Percentiles rank a stretch among this genome's conserved stretches.
phyloP scores from a whole-genome alignment of 306 rosid species.

The Malus domestica region DNA sequence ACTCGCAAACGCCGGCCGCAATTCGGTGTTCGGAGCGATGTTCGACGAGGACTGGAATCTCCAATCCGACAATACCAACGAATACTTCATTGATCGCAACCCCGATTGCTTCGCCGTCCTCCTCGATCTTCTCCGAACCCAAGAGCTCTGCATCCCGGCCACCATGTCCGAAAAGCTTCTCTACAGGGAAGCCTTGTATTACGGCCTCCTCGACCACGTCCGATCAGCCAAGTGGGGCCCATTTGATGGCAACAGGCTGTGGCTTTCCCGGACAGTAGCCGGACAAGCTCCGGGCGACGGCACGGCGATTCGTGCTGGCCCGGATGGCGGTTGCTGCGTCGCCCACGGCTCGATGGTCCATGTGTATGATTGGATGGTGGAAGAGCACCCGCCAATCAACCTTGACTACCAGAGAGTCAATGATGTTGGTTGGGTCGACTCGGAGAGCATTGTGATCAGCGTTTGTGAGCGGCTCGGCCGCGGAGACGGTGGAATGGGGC shows the following conservation, averaged over 20 bases:
- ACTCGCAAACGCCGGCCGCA: constrained; percentile 82
- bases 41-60: constrained; percentile 76
- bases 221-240: constrained; percentile 80
- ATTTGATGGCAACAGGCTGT: constrained; percentile 69
- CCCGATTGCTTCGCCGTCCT: constrained; percentile 77
- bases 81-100: constrained; percentile 83
- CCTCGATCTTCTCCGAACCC: constrained; percentile 78
- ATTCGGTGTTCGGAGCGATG: constrained; percentile 83
- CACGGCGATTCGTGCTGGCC: constrained; percentile 86
- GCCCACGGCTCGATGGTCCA: constrained; percentile 91
- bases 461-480: constrained; percentile 72
- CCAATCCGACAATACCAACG: constrained; percentile 14
- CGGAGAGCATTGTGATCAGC: constrained; percentile 51
- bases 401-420: constrained; percentile 77
- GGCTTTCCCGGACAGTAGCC: constrained; percentile 38
- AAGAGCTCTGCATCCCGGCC: constrained; percentile 47
- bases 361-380: constrained; percentile 89
- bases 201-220: constrained; percentile 69
- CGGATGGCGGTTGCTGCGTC: constrained; percentile 88
- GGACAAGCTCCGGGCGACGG: constrained; percentile 96
- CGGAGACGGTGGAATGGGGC: constrained; percentile 83
- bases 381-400: constrained; percentile 64
- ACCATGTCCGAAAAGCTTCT: constrained; percentile 65
- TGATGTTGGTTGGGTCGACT: constrained; percentile 83
- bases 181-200: constrained; percentile 72